Evolutionary conservation across 2,329 filamentous ascomycete genomes (phyloP), one percentile per base, ranked within the genome.

Genomic region (Arthrobotrys megalospora): DNA sequence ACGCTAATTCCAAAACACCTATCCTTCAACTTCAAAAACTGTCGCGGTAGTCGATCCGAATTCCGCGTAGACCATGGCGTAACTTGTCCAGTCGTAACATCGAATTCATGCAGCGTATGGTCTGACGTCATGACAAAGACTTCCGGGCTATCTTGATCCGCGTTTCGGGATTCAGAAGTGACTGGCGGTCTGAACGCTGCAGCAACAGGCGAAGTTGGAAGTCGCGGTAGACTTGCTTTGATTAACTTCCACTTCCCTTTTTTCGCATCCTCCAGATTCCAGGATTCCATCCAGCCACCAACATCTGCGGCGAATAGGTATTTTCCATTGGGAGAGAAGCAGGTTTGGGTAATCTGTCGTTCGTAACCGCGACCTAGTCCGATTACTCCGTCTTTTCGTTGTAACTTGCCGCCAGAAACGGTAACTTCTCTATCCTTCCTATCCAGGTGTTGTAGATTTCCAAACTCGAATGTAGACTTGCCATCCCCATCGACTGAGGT

Each of bases 11-110:
- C 94, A 86, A 95, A 95, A 67, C 92, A 92, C 48, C 93, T 88
- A 83, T 97, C 94, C 76, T 91, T 89, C 24, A 94, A 88, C 80
- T 90, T 89, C 70, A 88, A 89, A 83, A 96, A 95, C 58, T 89
- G 2, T 87, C 86, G 0, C 94, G 89, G 72, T 88, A 89, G 14
- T 89, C 88, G n/a, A 91, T 89, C 3, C 1, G 91, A 91, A 83
- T 98, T 97, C 43, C 92, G 89, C 80, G 93, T 89, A 7, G 93
- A 93, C 96, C 96, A 99, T 41, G 92, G 88, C 3, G 91, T 93
- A 10, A 98, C 86, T 16, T 89, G 89, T 52, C 94, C 94, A 58
- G 89, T 87, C n/a, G 91, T 86, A 43, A 93, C 89, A 81, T 97
- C 90, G 84, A 98, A 93, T 67, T 96, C 89, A 80, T 93, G 89